These are phyloP conservation scores for Cicer bijugum DNA, from an alignment of 306 rosid species.

Conservation along the genomic window DNA sequence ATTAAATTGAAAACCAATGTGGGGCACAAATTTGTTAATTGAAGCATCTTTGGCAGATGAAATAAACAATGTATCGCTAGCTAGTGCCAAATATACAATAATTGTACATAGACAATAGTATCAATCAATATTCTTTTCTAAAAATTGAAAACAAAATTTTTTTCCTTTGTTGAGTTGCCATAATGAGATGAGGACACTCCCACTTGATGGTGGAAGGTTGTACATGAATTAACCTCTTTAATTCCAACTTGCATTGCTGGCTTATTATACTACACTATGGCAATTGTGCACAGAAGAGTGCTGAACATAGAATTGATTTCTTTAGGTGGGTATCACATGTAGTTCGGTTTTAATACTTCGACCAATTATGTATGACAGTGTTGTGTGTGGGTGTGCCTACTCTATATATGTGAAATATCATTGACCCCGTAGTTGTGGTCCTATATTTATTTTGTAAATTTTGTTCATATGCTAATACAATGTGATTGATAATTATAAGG, in stretches of 20 bases:
- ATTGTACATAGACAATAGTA: conserved; percentile 13
- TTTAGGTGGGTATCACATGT: conserved; percentile 49
- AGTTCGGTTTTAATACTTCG: conserved; percentile 40
- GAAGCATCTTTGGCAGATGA: conserved; percentile 20
- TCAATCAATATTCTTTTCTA: neutral
- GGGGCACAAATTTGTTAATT: conserved; percentile 36
- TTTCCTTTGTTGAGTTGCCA: conserved; percentile 42
- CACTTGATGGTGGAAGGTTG: conserved; percentile 46
- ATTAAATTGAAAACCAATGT: conserved; percentile 26
- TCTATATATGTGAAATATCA: conserved; percentile 32
- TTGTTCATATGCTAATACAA: too few species aligned
- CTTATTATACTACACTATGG: conserved; percentile 25
- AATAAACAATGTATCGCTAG: neutral
- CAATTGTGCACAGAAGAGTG: conserved; percentile 39
- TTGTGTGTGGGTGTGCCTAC: conserved; percentile 46
- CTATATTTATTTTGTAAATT: conserved; percentile 2
- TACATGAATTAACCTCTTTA: conserved; percentile 37
- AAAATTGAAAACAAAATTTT: too few species aligned
- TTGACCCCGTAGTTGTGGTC: conserved; percentile 47
- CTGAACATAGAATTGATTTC: conserved; percentile 45
- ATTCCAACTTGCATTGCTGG: conserved; percentile 40
- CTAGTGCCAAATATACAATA: neutral
- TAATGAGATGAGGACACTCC: conserved; percentile 43
- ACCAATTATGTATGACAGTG: conserved; percentile 41
- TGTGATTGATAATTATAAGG: too few species aligned